A percentile compares a stretch with the other conserved stretches of the same genome.
These are phyloP conservation scores for Athelia sp. DNA, from an alignment of 1,284 basidiomycete genomes.

Conservation along the genomic window DNA sequence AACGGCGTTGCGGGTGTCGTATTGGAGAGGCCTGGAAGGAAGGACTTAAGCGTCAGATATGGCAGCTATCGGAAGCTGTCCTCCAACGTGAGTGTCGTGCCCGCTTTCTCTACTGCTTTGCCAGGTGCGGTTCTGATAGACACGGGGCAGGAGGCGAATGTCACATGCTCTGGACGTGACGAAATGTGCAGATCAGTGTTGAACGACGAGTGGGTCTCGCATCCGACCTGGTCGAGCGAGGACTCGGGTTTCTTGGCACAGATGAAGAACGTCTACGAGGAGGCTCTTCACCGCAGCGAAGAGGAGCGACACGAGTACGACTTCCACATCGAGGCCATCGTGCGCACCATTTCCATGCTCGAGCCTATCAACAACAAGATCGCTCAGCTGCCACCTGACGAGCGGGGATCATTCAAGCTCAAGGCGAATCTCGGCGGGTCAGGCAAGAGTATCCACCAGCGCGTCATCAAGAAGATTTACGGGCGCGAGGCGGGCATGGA, in stretches of 20 bases:
- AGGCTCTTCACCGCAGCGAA: slow-evolving; percentile 94
- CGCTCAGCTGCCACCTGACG: slow-evolving; percentile 74
- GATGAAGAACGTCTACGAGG: slow-evolving; percentile 95
- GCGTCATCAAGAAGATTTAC: slow-evolving; percentile 97
- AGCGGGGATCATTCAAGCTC: slow-evolving; percentile 81
- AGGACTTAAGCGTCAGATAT: slow-evolving; percentile 55
- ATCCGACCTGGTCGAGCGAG: slow-evolving; percentile 93
- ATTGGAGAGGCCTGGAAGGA: slow-evolving; percentile 47
- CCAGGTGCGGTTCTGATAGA: background rate
- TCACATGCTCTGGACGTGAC: slow-evolving; percentile 91
- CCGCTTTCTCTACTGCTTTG: slow-evolving; percentile 1
- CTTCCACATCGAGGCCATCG: slow-evolving; percentile 98
- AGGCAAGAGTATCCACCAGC: slow-evolving; percentile 89
- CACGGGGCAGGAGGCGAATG: slow-evolving; percentile 67
- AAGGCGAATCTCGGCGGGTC: slow-evolving; percentile 89
- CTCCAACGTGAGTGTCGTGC: slow-evolving; percentile 57
- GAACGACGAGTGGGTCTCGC: slow-evolving; percentile 96
- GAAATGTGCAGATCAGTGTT: slow-evolving; percentile 96
- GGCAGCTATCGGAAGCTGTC: slow-evolving; percentile 93
- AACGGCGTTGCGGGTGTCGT: slow-evolving; percentile 36
- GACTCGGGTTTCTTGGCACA: slow-evolving; percentile 88
- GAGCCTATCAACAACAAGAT: slow-evolving; percentile 94
- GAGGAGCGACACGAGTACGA: slow-evolving; percentile 99
- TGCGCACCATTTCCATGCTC: slow-evolving; percentile 86
- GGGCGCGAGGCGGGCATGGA: slow-evolving; percentile 85